Evolutionary conservation across 805 yeast species (phyloP), one percentile per base, ranked within the genome.

Genomic region (Metschnikowia lochheadii): DNA sequence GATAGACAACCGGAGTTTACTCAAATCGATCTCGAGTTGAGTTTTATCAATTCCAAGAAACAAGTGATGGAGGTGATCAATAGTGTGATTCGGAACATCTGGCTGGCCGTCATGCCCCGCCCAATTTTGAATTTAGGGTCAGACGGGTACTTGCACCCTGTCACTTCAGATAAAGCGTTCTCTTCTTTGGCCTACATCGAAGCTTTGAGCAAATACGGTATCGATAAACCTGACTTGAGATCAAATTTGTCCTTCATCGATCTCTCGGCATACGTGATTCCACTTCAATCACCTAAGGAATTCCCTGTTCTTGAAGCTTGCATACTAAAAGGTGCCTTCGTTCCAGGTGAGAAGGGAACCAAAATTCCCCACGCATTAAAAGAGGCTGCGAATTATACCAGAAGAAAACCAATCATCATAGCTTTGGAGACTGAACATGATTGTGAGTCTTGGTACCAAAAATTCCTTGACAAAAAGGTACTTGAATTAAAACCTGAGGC

Each of bases 1-100:
- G 99, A 94, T 66, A 80, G 99, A 67, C 99, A 94, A 68, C 98
- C 98, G 0, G 99, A 94, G 65, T 94, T 94, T 65, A 94, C 99
- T 0, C 99, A 94, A 68, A 71, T 94, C n/a, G 99, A 94, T 74
- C 59, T 94, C 68, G 99, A 94, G 66, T 85, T 94, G 92, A 80
- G 91, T 17, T 94, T 85, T 71, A 84, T 91, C 2, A 75, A 76
- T 54, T 81, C 81, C 32, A 69, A 74, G 14, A 88, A 87, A 56
- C 75, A 72, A 51, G 95, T 94, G 5, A 83, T 81, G 64, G 50
- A 63, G 0, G 83, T 82, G 0, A 82, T 92, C 2, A 87, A 85
- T 59, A 69, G 70, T 13, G 63, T 87, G 0, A 78, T 89, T 0
- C 63, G 66, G 5, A 62, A 63, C 1, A 72, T 83, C 1, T 89